Conservation (phyloP, 2,329 filamentous ascomycete genomes). For the Neophaeococcomyces aloes region DNA sequence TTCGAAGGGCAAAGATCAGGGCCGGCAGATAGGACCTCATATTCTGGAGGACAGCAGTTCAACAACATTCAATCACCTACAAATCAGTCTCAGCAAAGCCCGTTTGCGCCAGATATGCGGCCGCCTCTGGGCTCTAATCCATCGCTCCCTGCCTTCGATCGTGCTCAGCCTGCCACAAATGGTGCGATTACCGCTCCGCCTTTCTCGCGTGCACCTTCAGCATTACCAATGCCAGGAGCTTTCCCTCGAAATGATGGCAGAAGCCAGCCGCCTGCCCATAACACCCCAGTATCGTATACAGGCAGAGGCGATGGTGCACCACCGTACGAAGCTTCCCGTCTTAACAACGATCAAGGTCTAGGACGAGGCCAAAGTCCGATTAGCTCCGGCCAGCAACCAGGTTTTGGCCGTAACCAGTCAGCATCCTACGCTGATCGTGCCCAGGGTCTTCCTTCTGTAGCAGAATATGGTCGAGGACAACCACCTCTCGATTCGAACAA, state of each 20-base stretch:
- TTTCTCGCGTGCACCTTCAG: background rate
- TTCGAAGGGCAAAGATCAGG: background rate
- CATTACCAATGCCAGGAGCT: background rate
- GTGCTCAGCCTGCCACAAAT: background rate
- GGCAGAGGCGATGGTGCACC: background rate
- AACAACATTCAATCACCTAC: background rate
- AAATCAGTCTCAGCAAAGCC: constrained; percentile 2
- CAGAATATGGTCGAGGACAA: constrained; percentile 1
- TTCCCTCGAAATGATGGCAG: background rate
- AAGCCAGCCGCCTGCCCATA: no score
- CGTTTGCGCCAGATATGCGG: background rate
- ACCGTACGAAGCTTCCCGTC: background rate
- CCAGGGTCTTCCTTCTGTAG: background rate
- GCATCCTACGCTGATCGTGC: constrained; percentile 4
- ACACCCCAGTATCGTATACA: background rate
- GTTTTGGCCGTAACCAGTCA: background rate
- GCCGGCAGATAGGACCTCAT: background rate
- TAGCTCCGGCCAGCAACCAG: background rate
- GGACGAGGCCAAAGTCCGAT: background rate
- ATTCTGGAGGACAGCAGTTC: background rate
- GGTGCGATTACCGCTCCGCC: background rate
- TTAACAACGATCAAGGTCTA: background rate
- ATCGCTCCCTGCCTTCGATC: constrained; percentile 1
- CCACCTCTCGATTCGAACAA: background rate
- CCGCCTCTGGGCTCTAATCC: background rate